phyloP scores from a whole-genome alignment of 371 early-diverging fungal genomes.

The Haplosporangium sp. region DNA sequence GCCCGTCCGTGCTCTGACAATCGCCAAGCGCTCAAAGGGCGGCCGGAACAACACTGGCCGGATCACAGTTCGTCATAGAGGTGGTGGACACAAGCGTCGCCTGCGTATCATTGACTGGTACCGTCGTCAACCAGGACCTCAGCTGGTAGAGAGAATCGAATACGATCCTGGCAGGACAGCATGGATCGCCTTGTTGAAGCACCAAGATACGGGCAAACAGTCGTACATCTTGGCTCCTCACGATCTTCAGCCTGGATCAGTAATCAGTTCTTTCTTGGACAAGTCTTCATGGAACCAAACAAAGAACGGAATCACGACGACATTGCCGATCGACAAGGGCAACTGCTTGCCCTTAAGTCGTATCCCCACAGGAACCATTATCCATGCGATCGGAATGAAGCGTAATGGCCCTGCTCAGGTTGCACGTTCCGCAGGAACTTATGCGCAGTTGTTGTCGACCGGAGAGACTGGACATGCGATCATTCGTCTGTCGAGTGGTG shows the following conservation, averaged over 20 bases:
- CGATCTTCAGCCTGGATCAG: slow-evolving; percentile 78
- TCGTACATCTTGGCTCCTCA: slow-evolving; percentile 90
- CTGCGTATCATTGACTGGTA: slow-evolving; percentile 91
- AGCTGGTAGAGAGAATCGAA: slow-evolving; percentile 90
- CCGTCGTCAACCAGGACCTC: slow-evolving; percentile 79
- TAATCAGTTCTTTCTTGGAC: slow-evolving; percentile 76
- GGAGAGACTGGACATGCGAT: slow-evolving; percentile 86
- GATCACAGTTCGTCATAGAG: slow-evolving; percentile 94
- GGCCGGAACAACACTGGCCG: slow-evolving; percentile 94
- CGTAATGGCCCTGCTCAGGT: slow-evolving; percentile 87
- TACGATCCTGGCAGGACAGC: slow-evolving; percentile 96
- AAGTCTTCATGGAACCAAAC: slow-evolving; percentile 68
- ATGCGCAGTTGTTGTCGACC: slow-evolving; percentile 88
- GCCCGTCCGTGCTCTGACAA: slow-evolving; percentile 82
- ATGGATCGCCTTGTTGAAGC: slow-evolving; percentile 90
- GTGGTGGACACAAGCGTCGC: slow-evolving; percentile 94
- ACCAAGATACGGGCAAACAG: slow-evolving; percentile 78
- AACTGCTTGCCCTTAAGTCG: slow-evolving; percentile 92
- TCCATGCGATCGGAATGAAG: slow-evolving; percentile 90
- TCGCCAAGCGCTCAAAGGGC: slow-evolving; percentile 84
- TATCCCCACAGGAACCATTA: slow-evolving; percentile 93
- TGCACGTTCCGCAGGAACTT: slow-evolving; percentile 91
- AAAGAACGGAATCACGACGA: slow-evolving; percentile 69
- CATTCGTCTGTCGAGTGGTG: slow-evolving; percentile 88
- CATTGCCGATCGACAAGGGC: slow-evolving; percentile 82